Percentiles rank a stretch among this genome's conserved stretches.
phyloP scores from a whole-genome alignment of 2,329 filamentous ascomycete species.

The Ophiostoma perfectum region DNA sequence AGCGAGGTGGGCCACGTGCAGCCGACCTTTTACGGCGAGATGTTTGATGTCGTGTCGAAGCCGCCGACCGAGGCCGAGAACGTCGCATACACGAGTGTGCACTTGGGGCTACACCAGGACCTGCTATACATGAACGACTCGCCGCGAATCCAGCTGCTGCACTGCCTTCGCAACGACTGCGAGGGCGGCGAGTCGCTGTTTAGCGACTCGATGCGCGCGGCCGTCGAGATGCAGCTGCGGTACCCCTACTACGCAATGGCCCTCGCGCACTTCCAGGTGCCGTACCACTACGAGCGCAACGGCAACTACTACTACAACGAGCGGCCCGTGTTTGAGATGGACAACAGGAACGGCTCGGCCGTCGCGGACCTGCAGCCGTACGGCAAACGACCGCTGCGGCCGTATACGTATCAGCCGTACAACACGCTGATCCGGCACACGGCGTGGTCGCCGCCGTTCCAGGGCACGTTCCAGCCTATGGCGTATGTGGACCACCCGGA shows the following conservation, averaged over 20 bases:
- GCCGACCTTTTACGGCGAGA: conserved; percentile 84
- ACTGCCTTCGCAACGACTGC: conserved; percentile 78
- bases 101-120: conserved; percentile 88
- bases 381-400: conserved; percentile 22
- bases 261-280: conserved; percentile 55
- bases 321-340: conserved; percentile 48
- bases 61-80: conserved; percentile 83
- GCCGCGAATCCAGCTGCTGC: conserved; percentile 79
- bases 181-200: conserved; percentile 82
- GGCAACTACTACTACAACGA: conserved; percentile 56
- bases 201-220: conserved; percentile 65
- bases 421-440: conserved; percentile 27
- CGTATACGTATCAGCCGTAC: too few species aligned
- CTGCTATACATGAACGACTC: conserved; percentile 77
- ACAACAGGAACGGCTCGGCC: conserved; percentile 21
- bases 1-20: conserved; percentile 70
- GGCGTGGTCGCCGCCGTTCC: conserved; percentile 78
- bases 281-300: conserved; percentile 64
- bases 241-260: conserved; percentile 51
- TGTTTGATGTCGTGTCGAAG: conserved; percentile 83
- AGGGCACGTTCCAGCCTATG: conserved; percentile 37
- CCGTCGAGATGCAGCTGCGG: conserved; percentile 31
- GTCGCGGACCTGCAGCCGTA: conserved; percentile 21
- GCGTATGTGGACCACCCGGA: background rate
- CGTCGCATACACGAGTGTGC: conserved; percentile 79